Conservation (phyloP, 768 basidiomycete species). For the Boletus sp. region DNA sequence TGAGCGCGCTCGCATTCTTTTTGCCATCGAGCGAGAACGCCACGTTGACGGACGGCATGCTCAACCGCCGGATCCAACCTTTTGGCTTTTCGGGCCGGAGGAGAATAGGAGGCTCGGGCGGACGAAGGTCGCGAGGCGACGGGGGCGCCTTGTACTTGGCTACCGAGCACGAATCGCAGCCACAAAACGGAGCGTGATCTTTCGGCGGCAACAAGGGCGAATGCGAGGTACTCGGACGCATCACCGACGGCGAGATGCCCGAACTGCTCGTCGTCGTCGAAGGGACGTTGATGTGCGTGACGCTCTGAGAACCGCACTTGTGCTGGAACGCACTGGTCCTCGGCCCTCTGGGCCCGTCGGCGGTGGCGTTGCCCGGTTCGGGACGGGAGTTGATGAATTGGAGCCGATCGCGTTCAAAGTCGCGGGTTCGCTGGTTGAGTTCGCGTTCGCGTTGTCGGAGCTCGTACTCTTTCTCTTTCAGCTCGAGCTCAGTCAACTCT, state of each 20-base stretch:
- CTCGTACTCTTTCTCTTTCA: constrained; percentile 54
- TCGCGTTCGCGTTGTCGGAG: constrained; percentile 55
- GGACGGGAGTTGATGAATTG: constrained; percentile 37
- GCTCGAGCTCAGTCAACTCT: constrained; percentile 51
- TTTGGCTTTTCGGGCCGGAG: constrained; percentile 59
- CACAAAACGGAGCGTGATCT: constrained; percentile 62
- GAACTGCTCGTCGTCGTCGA: constrained; percentile 11
- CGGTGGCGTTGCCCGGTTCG: constrained; percentile 25
- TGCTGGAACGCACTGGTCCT: constrained; percentile 23
- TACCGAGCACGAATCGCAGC: constrained; percentile 63
- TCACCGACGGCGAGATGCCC: neutral
- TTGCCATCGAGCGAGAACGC: constrained; percentile 60
- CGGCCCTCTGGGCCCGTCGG: constrained; percentile 32
- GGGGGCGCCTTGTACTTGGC: constrained; percentile 47
- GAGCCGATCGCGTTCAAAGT: constrained; percentile 57
- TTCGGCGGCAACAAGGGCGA: constrained; percentile 30
- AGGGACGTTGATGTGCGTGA: constrained; percentile 26
- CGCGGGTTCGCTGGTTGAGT: constrained; percentile 49
- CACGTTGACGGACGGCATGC: constrained; percentile 67
- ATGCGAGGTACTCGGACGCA: constrained; percentile 26
- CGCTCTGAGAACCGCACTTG: constrained; percentile 31
- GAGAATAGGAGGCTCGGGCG: constrained; percentile 41
- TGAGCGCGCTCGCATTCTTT: constrained; percentile 48
- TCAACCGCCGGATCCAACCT: constrained; percentile 74
- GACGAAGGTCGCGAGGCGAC: constrained; percentile 36